Evolutionary conservation across 805 yeast genomes (phyloP), one percentile per base, ranked within the genome.

Genomic region (Ogataea methanolica): DNA sequence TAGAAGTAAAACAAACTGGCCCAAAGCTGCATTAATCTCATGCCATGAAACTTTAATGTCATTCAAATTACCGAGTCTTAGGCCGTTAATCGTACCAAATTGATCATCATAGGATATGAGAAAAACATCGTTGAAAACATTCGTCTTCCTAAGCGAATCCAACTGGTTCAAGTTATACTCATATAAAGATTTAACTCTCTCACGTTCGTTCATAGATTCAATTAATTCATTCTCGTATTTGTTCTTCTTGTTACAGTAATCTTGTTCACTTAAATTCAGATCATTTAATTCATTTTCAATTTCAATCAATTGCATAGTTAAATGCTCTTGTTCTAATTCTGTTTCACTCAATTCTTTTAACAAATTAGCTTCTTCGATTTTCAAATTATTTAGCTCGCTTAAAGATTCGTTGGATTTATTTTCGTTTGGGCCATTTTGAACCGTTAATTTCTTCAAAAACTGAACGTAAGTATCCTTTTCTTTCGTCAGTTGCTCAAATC

Each of bases 21-120:
- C 98, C 57, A 91, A 67, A 0, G 96, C 97, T 2, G 95, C 94
- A 61, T 90, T 91, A 39, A 89, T 83, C 57, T 91, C 98, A 46
- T 88, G 80, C 96, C 96, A 89, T 2, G 95, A 85, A 0, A 91
- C 87, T 50, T 74, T 77, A 45, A 70, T 65, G 7, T 73, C 76
- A 37, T 77, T 79, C 42, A 80, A 63, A 14, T 81, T 72, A 0
- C 98, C 98, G n/a, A 92, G 63, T 47, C 96, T 68, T 23, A 88
- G 72, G 0, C 91, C 92, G 65, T 91, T 91, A 33, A 91, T 92
- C 1, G 94, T 84, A 0, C 95, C 97, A 67, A 87, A 88, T 33
- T 79, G 79, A 5, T 92, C 94, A 51, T 87, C 88, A 53, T 83
- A 86, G 1, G 95, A 86, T 6, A 94, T 91, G 48, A 83, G 75